phyloP scores from a whole-genome alignment of 371 early-diverging fungal genomes.

The Mucor mucedo region DNA sequence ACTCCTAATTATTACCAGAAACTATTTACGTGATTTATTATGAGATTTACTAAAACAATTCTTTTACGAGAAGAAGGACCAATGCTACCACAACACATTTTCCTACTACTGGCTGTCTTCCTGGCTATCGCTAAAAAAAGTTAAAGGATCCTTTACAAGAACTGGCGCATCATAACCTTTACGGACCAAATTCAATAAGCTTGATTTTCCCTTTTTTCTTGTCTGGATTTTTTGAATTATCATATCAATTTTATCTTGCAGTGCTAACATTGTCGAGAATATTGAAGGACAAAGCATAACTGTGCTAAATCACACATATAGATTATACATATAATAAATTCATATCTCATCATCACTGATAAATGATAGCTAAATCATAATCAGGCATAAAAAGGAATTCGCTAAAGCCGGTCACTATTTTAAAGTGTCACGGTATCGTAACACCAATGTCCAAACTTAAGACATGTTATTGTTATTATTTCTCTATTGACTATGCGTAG shows the following conservation, averaged over 20 bases:
- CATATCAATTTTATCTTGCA: constrained; percentile 1
- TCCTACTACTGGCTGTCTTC: constrained; percentile 1
- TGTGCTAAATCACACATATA: no score
- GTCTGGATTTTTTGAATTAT: constrained; percentile 1
- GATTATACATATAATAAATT: no score
- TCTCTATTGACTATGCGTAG: no score
- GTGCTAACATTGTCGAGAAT: constrained; percentile 3
- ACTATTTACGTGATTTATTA: constrained; percentile 1
- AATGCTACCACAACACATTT: not conserved
- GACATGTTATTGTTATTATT: no score
- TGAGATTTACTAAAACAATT: not conserved
- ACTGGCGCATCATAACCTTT: constrained; percentile 3
- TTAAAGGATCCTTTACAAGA: constrained; percentile 2
- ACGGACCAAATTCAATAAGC: constrained; percentile 1
- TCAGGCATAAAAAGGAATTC: no score
- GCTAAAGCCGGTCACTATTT: no score
- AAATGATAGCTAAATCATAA: no score
- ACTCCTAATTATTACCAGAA: not conserved
- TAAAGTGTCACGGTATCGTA: no score
- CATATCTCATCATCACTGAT: no score
- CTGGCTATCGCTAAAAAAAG: not conserved
- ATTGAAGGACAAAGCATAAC: constrained; percentile 3
- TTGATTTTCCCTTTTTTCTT: constrained; percentile 3
- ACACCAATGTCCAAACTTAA: no score
- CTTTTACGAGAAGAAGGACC: not conserved